A percentile compares a stretch with the other conserved stretches of the same genome.
Conservation (phyloP, 2,329 filamentous ascomycete species). For the Cordyceps tenuipes region DNA sequence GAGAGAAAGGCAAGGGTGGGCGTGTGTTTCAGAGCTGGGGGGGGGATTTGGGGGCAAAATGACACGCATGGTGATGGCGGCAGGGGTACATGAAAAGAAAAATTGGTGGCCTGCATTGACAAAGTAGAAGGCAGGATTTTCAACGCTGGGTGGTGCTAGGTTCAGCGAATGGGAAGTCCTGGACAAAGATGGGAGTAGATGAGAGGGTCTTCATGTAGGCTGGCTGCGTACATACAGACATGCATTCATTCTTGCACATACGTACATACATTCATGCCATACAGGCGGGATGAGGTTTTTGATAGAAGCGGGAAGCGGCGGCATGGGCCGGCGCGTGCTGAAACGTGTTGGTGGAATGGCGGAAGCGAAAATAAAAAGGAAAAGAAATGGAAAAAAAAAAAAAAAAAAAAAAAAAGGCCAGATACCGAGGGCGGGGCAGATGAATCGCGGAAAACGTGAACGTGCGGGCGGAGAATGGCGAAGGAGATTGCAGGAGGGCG, state of each 20-base stretch:
- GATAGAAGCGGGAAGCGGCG: background rate
- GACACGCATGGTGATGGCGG: background rate
- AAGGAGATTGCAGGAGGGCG: background rate
- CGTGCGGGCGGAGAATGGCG: background rate
- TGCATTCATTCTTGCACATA: too few relatives aligned
- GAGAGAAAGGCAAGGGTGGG: background rate
- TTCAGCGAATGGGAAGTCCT: too few relatives aligned
- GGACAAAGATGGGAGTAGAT: too few relatives aligned
- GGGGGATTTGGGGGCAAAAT: background rate
- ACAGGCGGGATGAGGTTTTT: background rate
- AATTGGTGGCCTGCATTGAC: background rate
- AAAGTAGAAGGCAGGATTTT: too few relatives aligned
- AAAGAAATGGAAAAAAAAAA: too few relatives aligned
- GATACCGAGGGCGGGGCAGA: background rate
- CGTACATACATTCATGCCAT: too few relatives aligned
- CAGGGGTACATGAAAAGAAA: background rate
- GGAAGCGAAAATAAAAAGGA: background rate
- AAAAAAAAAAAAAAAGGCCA: too few relatives aligned
- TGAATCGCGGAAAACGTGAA: background rate
- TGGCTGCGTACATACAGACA: too few relatives aligned
- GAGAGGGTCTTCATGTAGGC: too few relatives aligned
- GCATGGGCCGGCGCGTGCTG: background rate
- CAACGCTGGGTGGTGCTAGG: too few relatives aligned
- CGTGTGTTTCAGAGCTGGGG: background rate
- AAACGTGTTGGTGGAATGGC: background rate